Conservation (phyloP, 495 filamentous ascomycete species). For the Monascus purpureus region DNA sequence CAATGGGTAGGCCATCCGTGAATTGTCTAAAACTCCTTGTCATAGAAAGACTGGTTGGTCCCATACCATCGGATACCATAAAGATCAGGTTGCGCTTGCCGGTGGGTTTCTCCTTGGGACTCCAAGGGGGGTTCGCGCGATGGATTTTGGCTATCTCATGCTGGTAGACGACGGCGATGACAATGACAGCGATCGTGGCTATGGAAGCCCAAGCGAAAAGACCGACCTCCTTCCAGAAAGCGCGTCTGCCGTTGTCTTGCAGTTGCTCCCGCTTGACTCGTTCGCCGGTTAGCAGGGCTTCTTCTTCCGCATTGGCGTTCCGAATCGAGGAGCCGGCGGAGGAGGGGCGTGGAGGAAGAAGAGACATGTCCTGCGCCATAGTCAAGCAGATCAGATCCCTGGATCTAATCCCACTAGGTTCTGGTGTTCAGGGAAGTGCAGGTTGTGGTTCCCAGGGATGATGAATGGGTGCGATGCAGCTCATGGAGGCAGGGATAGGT, state of each 20-base stretch:
- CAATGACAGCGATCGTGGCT: slow-evolving; percentile 66
- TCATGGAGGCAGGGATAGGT: no score
- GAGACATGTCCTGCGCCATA: no score
- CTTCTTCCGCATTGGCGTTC: slow-evolving; percentile 42
- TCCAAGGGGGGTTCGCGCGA: slow-evolving; percentile 14
- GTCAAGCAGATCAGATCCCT: no score
- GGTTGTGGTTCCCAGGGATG: no score
- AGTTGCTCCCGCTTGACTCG: slow-evolving; percentile 19
- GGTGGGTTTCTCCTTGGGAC: slow-evolving; percentile 33
- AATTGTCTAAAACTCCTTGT: slow-evolving; percentile 73
- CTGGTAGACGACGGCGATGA: slow-evolving; percentile 62
- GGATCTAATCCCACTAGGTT: no score
- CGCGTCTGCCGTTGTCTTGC: slow-evolving; percentile 16
- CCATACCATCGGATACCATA: slow-evolving; percentile 99
- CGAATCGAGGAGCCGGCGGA: slow-evolving; percentile 32
- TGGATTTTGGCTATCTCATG: slow-evolving; percentile 36
- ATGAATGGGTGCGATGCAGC: no score
- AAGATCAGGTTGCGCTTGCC: slow-evolving; percentile 90
- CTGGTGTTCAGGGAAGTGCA: no score
- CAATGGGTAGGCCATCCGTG: slow-evolving; percentile 47
- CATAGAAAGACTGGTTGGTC: slow-evolving; percentile 73
- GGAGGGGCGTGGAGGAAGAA: slow-evolving; percentile 19
- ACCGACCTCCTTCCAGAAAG: slow-evolving; percentile 53
- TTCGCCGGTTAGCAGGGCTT: slow-evolving; percentile 48
- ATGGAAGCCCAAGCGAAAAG: slow-evolving; percentile 78